Conservation (phyloP, 2,329 filamentous ascomycete species). For the Clarireedia monteithiana region DNA sequence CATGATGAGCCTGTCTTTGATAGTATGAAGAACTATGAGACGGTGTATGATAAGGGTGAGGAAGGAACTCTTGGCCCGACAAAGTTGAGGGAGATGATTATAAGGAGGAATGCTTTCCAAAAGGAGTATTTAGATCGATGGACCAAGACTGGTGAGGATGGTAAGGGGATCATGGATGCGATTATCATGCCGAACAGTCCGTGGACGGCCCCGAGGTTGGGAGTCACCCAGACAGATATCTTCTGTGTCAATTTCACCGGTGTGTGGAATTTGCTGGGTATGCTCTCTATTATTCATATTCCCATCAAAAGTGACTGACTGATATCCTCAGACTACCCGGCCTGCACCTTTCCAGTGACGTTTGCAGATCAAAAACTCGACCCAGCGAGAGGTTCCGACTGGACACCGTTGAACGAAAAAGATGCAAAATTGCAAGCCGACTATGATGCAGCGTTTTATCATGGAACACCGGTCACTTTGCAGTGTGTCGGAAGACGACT, state of each 20-base stretch:
- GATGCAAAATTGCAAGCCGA: constrained; percentile 24
- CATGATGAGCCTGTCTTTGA: constrained; percentile 25
- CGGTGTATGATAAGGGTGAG: constrained; percentile 22
- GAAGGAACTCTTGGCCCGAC: constrained; percentile 23
- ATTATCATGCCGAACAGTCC: constrained; percentile 29
- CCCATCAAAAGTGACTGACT: neutral
- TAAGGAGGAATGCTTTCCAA: constrained; percentile 28
- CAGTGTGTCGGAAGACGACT: constrained; percentile 26
- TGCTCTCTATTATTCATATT: neutral
- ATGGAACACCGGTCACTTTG: constrained; percentile 25
- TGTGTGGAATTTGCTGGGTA: constrained; percentile 28
- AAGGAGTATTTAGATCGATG: constrained; percentile 32
- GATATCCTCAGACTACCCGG: constrained; percentile 22
- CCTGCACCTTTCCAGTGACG: constrained; percentile 37
- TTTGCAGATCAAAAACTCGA: constrained; percentile 35
- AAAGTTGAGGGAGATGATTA: constrained; percentile 27
- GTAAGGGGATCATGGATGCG: constrained; percentile 25
- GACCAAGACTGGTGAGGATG: constrained; percentile 24
- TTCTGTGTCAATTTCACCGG: constrained; percentile 28
- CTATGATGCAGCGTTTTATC: constrained; percentile 28
- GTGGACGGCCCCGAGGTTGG: constrained; percentile 31
- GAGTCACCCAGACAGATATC: constrained; percentile 19
- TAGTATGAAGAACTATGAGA: constrained; percentile 27
- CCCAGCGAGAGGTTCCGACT: constrained; percentile 12
- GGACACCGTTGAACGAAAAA: constrained; percentile 24